These are phyloP conservation scores for Trichoderma sp. DNA, from an alignment of 2,329 filamentous ascomycete species.

Conservation along the genomic window DNA sequence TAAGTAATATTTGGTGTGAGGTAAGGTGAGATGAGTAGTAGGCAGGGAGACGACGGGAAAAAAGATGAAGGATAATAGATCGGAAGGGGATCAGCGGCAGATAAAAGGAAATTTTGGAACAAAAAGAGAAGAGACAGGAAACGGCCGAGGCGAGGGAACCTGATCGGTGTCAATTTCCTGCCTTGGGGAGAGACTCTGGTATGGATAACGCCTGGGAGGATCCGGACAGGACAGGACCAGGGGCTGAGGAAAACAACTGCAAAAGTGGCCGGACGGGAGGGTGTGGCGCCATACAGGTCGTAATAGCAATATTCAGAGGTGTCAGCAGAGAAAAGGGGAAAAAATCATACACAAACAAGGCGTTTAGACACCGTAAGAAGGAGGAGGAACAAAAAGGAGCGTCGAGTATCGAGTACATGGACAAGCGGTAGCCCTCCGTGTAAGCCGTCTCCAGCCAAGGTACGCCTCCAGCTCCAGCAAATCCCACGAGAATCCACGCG, in stretches of 20 bases:
- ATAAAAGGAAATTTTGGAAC: neutral
- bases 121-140: conserved; percentile 6
- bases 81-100: neutral
- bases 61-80: neutral
- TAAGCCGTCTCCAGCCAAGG: too few species aligned
- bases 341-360: neutral
- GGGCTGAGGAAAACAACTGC: neutral
- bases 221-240: conserved; percentile 10
- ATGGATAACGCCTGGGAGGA: conserved; percentile 5
- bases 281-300: conserved; percentile 20
- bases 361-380: too few species aligned
- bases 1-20: conserved; percentile 3
- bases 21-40: neutral
- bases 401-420: conserved; percentile 13
- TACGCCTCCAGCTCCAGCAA: too few species aligned
- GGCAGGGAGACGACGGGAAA: neutral
- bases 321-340: neutral
- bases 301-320: too few species aligned
- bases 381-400: too few species aligned
- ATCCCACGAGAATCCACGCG: too few species aligned
- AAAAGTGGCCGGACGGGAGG: conserved; percentile 2
- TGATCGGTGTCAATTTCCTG: conserved; percentile 17
- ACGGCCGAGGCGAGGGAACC: neutral
- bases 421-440: too few species aligned
- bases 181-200: neutral